phyloP scores from a whole-genome alignment of 345 rosid species.

The Carallia pectinifolia region DNA sequence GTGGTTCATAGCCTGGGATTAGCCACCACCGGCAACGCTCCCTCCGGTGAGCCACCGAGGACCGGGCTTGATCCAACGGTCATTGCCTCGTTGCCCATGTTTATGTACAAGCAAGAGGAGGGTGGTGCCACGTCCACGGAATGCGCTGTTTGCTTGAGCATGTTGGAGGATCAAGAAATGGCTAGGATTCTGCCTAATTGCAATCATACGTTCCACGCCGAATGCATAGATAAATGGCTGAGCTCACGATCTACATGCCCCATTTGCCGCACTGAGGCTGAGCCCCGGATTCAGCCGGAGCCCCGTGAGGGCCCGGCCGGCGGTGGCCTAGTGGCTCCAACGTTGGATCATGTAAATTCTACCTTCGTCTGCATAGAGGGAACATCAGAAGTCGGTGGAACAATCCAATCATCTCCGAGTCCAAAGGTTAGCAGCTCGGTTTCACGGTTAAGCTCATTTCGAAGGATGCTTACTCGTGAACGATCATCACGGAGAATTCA shows the following conservation, averaged over 20 bases:
- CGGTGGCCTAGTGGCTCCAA: neutral
- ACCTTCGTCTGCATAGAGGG: neutral
- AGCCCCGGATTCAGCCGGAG: slow-evolving; percentile 52
- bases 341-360: neutral
- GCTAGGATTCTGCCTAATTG: slow-evolving; percentile 69
- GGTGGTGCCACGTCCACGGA: slow-evolving; percentile 21
- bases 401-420: neutral
- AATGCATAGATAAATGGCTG: slow-evolving; percentile 73
- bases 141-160: slow-evolving; percentile 74
- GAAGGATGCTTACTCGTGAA: slow-evolving; percentile 27
- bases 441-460: slow-evolving; percentile 27
- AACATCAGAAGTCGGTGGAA: neutral
- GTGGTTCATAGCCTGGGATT: neutral
- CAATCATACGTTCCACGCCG: slow-evolving; percentile 62
- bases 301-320: slow-evolving; percentile 25
- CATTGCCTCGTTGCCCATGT: slow-evolving; percentile 56
- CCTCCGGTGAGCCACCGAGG: slow-evolving; percentile 18
- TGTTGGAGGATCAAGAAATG: slow-evolving; percentile 59
- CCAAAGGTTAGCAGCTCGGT: slow-evolving; percentile 12
- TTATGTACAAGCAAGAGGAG: slow-evolving; percentile 29
- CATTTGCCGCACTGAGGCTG: slow-evolving; percentile 68
- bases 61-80: slow-evolving; percentile 49
- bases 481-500: slow-evolving; percentile 29
- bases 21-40: neutral
- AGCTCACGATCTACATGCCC: slow-evolving; percentile 64